phyloP scores from a whole-genome alignment of 345 rosid genomes.

The Nasturtium officinale region DNA sequence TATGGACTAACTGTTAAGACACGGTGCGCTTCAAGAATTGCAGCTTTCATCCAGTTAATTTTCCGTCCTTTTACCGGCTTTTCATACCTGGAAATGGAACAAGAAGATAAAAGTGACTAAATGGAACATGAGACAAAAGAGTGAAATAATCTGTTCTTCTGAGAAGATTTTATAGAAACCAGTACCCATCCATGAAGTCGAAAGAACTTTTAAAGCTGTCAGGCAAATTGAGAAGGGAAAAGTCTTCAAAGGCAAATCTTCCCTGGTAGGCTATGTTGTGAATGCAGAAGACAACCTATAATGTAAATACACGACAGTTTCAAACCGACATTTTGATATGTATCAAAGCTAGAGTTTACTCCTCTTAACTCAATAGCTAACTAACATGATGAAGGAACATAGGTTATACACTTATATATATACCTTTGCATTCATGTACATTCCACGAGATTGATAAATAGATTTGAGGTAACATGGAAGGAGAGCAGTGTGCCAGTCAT shows the following conservation, averaged over 20 bases:
- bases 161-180: not conserved
- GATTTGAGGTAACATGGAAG: slow-evolving; percentile 83
- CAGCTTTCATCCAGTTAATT: slow-evolving; percentile 98
- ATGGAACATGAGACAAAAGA: slow-evolving; percentile 1
- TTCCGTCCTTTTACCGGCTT: slow-evolving; percentile 88
- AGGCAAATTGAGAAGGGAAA: slow-evolving; percentile 75
- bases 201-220: slow-evolving; percentile 71
- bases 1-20: slow-evolving; percentile 85
- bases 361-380: not conserved
- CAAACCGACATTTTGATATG: not conserved
- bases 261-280: slow-evolving; percentile 98
- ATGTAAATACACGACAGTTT: not conserved
- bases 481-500: slow-evolving; percentile 96
- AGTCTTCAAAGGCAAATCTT: slow-evolving; percentile 69
- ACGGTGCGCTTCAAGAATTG: slow-evolving; percentile 70
- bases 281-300: slow-evolving; percentile 82
- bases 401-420: slow-evolving; percentile 13
- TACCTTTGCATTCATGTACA: slow-evolving; percentile 83
- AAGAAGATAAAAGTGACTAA: not conserved
- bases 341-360: not conserved
- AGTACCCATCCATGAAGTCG: slow-evolving; percentile 84
- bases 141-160: not conserved
- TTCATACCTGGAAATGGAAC: slow-evolving; percentile 46
- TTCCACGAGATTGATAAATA: slow-evolving; percentile 67
- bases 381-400: slow-evolving; percentile 1